These are phyloP conservation scores for Blastobotrys petasosporus DNA, from an alignment of 1,139 yeast species.

Conservation along the genomic window DNA sequence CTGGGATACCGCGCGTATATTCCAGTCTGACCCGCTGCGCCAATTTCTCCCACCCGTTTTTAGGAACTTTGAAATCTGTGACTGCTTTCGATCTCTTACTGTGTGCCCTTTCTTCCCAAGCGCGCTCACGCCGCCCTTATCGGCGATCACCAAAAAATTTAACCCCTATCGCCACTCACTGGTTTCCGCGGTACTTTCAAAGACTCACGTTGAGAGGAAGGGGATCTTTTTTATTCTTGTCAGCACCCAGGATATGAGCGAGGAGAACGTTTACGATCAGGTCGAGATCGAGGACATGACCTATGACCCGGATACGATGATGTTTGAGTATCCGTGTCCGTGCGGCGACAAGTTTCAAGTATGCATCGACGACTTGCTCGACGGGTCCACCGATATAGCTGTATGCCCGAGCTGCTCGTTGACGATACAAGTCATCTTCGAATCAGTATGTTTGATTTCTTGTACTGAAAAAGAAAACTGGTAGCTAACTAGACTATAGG, in stretches of 20 bases:
- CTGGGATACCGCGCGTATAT: too few relatives aligned
- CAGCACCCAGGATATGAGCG: conserved; percentile 6
- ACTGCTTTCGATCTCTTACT: too few relatives aligned
- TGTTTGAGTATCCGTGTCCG: conserved; percentile 95
- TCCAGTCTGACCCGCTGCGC: too few relatives aligned
- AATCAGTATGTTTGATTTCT: conserved; percentile 27
- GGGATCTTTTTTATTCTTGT: too few relatives aligned
- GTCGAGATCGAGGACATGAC: conserved; percentile 96
- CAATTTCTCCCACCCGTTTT: too few relatives aligned
- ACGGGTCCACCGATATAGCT: conserved; percentile 86
- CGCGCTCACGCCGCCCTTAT: too few relatives aligned
- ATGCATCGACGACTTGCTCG: conserved; percentile 73
- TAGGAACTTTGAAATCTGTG: too few relatives aligned
- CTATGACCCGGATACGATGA: conserved; percentile 70
- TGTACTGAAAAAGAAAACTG: not conserved
- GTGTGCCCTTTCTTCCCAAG: too few relatives aligned
- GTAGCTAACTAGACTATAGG: not conserved
- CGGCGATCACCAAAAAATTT: too few relatives aligned
- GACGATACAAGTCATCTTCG: conserved; percentile 88
- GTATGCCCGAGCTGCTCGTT: conserved; percentile 95
- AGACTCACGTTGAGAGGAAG: too few relatives aligned
- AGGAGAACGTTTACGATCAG: conserved; percentile 57
- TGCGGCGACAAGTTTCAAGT: conserved; percentile 95
- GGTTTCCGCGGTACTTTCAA: too few relatives aligned
- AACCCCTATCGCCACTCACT: too few relatives aligned